These are phyloP conservation scores for Phascolomyces articulosus DNA, from an alignment of 371 early-diverging fungal genomes.

Conservation along the genomic window DNA sequence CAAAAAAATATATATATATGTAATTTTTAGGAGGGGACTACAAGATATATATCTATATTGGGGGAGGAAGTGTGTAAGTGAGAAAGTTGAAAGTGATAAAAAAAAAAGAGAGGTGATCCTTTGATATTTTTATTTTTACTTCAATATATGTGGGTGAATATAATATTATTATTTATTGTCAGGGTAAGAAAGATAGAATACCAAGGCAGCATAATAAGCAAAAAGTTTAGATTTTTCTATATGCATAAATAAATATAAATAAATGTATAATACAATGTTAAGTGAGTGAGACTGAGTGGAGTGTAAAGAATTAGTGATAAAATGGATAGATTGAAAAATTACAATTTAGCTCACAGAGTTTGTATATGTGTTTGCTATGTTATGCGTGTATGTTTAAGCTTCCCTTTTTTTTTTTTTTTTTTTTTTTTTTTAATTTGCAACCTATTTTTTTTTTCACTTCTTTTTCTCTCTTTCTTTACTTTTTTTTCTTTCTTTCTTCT, in stretches of 20 bases:
- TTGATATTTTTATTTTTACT: background rate
- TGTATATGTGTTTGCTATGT: background rate
- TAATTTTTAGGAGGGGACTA: no score
- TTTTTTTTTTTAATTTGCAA: conserved; percentile 3
- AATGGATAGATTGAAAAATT: conserved; percentile 43
- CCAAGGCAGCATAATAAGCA: no score
- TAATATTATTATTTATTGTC: conserved; percentile 11
- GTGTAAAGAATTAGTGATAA: conserved; percentile 12
- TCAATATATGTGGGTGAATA: background rate
- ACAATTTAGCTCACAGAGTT: conserved; percentile 18
- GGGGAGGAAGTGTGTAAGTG: no score
- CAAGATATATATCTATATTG: no score
- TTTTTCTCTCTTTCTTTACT: conserved; percentile 19
- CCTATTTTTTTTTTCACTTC: conserved; percentile 23
- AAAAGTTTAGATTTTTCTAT: no score
- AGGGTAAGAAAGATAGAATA: no score
- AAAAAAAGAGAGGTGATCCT: background rate
- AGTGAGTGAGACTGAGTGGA: background rate
- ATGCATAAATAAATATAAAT: no score
- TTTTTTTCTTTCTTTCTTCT: conserved; percentile 21
- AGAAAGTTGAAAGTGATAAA: no score
- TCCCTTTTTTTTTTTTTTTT: conserved; percentile 10
- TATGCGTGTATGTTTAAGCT: conserved; percentile 11
- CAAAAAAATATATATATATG: background rate
- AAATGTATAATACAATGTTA: no score